phyloP scores from a whole-genome alignment of 441 rosid genomes.

The Omphalea diandra region DNA sequence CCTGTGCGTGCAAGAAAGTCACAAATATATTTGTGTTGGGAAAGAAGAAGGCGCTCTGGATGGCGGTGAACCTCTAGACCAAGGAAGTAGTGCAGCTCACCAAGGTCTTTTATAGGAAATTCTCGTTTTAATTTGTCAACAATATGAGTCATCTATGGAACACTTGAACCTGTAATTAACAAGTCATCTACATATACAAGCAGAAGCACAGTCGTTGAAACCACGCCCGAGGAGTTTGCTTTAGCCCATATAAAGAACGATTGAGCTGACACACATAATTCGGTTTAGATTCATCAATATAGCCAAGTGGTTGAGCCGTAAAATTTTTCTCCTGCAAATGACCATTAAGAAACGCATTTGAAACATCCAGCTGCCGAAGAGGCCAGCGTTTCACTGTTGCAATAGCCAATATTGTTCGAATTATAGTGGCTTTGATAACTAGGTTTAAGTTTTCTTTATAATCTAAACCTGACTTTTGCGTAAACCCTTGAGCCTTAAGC shows the following conservation, averaged over 20 bases:
- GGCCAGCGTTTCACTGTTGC: not conserved
- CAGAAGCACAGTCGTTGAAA: not conserved
- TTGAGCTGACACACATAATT: not conserved
- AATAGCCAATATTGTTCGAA: not conserved
- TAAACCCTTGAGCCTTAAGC: not conserved
- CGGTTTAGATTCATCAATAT: not conserved
- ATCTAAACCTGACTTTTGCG: not conserved
- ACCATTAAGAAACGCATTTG: not conserved
- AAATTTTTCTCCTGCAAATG: not conserved
- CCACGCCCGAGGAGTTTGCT: not conserved
- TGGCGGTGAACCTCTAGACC: not conserved
- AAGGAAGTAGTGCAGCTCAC: not conserved
- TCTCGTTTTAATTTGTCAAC: not conserved
- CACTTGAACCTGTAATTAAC: not conserved
- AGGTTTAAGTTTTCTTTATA: not conserved
- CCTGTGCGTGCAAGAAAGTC: not conserved
- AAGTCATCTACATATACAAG: not conserved
- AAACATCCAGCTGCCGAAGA: not conserved
- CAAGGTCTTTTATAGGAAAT: not conserved
- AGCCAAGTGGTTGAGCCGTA: not conserved
- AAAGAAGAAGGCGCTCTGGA: not conserved
- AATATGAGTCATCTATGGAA: not conserved
- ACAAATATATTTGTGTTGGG: not conserved
- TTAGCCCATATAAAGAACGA: not conserved
- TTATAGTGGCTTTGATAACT: not conserved